Conservation (phyloP, 1,139 yeast species). For the Suhomyces wounanorum region DNA sequence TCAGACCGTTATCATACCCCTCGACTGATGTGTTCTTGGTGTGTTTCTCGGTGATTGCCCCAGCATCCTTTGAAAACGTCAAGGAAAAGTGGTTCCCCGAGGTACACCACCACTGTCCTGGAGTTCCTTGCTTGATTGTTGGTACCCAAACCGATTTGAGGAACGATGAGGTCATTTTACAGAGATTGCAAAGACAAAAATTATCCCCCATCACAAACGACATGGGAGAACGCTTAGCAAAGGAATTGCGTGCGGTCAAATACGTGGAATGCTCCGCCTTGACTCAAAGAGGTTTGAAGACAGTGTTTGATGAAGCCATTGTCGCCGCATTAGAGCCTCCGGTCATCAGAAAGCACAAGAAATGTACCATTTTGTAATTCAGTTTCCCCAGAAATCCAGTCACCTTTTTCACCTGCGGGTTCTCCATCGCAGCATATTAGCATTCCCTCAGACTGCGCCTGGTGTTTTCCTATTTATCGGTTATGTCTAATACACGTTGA, state of each 20-base stretch:
- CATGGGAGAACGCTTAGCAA: conserved; percentile 89
- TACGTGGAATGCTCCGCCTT: conserved; percentile 98
- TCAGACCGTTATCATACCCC: conserved; percentile 95
- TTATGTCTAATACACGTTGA: conserved; percentile 12
- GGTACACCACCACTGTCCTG: conserved; percentile 97
- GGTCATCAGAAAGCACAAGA: conserved; percentile 77
- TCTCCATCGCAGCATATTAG: conserved; percentile 4
- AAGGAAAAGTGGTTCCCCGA: conserved; percentile 99
- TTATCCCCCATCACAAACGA: conserved; percentile 83
- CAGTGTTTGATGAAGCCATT: conserved; percentile 95
- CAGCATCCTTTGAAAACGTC: conserved; percentile 97
- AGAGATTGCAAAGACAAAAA: conserved; percentile 87
- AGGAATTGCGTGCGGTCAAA: conserved; percentile 91
- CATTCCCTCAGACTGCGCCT: conserved; percentile 9
- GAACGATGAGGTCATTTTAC: conserved; percentile 86
- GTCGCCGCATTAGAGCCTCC: conserved; percentile 96
- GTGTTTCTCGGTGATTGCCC: conserved; percentile 93
- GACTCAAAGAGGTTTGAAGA: conserved; percentile 93
- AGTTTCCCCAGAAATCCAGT: background rate
- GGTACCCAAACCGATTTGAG: conserved; percentile 96
- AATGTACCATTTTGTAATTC: conserved; percentile 53
- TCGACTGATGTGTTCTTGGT: conserved; percentile 95
- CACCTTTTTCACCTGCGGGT: background rate
- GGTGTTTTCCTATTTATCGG: conserved; percentile 11
- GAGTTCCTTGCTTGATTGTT: conserved; percentile 92